These are phyloP conservation scores for Skeletonema menzelii DNA, from an alignment of 108 stramenopile genomes.

Conservation along the genomic window DNA sequence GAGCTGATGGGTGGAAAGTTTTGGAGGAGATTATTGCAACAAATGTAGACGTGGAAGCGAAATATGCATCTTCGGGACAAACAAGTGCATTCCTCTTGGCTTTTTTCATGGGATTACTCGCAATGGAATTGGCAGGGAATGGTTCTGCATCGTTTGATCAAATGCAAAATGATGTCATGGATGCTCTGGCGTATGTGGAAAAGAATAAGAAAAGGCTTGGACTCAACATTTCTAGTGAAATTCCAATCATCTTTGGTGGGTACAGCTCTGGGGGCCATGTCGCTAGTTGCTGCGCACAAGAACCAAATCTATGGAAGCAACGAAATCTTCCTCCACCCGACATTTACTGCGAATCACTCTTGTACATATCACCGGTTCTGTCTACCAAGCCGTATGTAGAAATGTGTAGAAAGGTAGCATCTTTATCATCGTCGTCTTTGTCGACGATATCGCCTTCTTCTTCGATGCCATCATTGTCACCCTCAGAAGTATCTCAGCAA, in stretches of 20 bases:
- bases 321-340: constrained; percentile 35
- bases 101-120: constrained; percentile 2
- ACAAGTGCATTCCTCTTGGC: constrained; percentile 6
- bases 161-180: constrained; percentile 65
- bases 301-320: constrained; percentile 26
- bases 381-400: constrained; percentile 30
- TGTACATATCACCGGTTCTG: constrained; percentile 51
- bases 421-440: constrained; percentile 8
- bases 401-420: constrained; percentile 1
- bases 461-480: constrained; percentile 14
- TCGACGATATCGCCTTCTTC: not conserved
- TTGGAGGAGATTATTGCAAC: constrained; percentile 12
- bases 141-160: constrained; percentile 53
- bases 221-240: not conserved
- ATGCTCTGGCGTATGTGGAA: constrained; percentile 53
- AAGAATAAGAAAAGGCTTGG: constrained; percentile 17
- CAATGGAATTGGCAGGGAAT: constrained; percentile 27
- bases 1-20: not conserved
- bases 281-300: constrained; percentile 50
- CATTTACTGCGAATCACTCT: constrained; percentile 24
- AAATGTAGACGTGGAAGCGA: not conserved
- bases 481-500: not conserved
- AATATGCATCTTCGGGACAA: not conserved
- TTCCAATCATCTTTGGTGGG: constrained; percentile 56
- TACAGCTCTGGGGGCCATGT: constrained; percentile 73